Base-by-base conservation (phyloP, 805 yeast species). In the Candida adriatica region DNA sequence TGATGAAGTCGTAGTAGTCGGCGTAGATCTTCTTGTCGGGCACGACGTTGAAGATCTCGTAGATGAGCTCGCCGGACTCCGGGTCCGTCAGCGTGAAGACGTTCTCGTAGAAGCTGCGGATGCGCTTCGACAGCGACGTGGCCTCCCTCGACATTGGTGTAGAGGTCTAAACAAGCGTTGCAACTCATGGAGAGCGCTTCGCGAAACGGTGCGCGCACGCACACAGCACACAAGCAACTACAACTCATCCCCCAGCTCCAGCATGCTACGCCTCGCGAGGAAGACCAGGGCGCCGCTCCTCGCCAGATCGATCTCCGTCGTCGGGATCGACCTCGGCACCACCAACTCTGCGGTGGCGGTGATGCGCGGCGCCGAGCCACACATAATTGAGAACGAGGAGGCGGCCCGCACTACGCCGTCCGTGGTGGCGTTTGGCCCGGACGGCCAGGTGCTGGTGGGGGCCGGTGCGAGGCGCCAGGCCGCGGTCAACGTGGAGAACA, bases 341-440 rank as follows among this genome's bases (percentile, higher is more conserved):
- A 83, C 94, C 26, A 83, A 83, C 59, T 80, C 90, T 26, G 94
- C 92, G 3, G 90, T 82, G 19, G 94, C 94, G 8, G 62, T 79
- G 34, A 76, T 79, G 62, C 72, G 73, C 46, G 79, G 80, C 27
- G 63, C 72, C 42, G 65, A 68, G 18, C 76, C 86, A 17, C 63
- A 64, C 39, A 79, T 82, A 37, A 66, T 83, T 30, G 88, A 81
- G 56, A 79, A 81, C 50, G 81, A 77, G 39, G 84, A 82, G 59
- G 92, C 90, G 21, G 73, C 75, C 27, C 64, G 88, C 50, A 81
- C 92, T 5, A 81, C 88, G 1, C 92, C 90, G 2, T 80, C 90
- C 0, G 65, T 81, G 6, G 90, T 82, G 13, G 87, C 88, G 3
- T 73, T 73, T 50, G 61, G 70, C 34, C 67, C 64, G 37, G 4